A percentile compares a stretch with the other conserved stretches of the same genome.
Conservation (phyloP, 176 grass and related monocot genomes). For the Poa pratensis region DNA sequence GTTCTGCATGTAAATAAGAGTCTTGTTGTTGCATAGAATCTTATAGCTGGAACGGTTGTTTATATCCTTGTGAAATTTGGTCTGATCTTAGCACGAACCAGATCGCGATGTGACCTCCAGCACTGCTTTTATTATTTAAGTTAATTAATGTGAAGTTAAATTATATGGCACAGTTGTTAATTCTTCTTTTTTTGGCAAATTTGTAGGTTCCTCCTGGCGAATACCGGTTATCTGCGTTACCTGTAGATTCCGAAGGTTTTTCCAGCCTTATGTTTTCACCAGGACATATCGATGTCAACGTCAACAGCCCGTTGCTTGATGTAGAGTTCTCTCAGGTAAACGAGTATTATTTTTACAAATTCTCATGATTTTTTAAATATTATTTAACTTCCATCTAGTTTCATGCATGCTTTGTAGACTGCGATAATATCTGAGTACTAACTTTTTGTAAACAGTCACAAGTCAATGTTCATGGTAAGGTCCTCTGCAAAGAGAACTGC, state of each 20-base stretch:
- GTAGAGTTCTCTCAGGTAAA: constrained; percentile 91
- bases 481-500: constrained; percentile 88
- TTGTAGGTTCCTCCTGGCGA: constrained; percentile 84
- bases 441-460: constrained; percentile 68
- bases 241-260: constrained; percentile 67
- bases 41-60: constrained; percentile 6
- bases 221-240: constrained; percentile 78
- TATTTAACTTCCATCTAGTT: constrained; percentile 21
- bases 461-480: constrained; percentile 89
- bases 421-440: constrained; percentile 39
- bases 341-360: constrained; percentile 23
- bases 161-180: constrained; percentile 4
- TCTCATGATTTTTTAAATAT: background rate
- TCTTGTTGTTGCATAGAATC: constrained; percentile 10
- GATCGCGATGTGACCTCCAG: background rate
- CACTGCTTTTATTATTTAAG: constrained; percentile 18
- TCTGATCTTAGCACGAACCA: constrained; percentile 29
- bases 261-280: constrained; percentile 87
- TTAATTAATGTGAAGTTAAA: background rate
- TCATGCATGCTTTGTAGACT: constrained; percentile 24
- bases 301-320: constrained; percentile 80
- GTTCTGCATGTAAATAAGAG: background rate
- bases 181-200: constrained; percentile 29
- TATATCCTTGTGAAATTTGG: constrained; percentile 39
- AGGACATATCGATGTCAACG: constrained; percentile 67